Base-by-base conservation (phyloP, 345 rosid genomes). In the Nephelium lappaceum region DNA sequence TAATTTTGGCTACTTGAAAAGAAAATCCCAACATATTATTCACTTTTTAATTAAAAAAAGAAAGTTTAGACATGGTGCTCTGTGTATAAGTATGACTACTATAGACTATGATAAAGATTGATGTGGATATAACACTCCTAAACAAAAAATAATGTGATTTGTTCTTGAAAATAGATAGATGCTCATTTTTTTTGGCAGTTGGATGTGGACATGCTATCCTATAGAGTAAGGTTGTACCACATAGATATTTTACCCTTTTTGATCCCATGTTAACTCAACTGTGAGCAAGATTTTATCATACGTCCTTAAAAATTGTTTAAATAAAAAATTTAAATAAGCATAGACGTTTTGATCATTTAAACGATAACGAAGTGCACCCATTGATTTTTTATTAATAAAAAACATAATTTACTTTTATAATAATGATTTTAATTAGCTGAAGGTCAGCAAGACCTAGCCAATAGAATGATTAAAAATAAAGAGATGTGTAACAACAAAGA, bases 101-200 rank as follows among this genome's bases (percentile, higher is more conserved):
- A 43, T 5, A 69, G 36, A 69, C 0, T 11, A 21, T 69, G 57
- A 69, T 45, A 69, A 69, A 25, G 57, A 69, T 69, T 69, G 38
- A 69, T 47, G 58, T 11, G 38, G 51, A 67, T 39, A 38, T 66
- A 5, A 18, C 43, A 60, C 64, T 60, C 23, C 64, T 60, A 60
- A 60, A 21, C 64, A 60, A 19, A 19, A 60, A 60, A 60, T 60
- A 23, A 60, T 60, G 25, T 36, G 21, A 31, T 67, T 67, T 67
- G 70, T 38, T 67, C 47, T 39, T 38, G 23, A 67, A 66, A 67
- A 19, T 8, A 39, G 21, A 67, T 19, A 36, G n/a, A 39, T 21
- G 25, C 27, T 21, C 27, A 2, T n/a, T 7, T 60, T 31, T n/a
- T 21, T 57, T 57, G 24, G 62, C 62, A 57, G 23, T 57, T 60